Base-by-base conservation (phyloP, 2,329 filamentous ascomycete species). In the Colletotrichum brevisporum region DNA sequence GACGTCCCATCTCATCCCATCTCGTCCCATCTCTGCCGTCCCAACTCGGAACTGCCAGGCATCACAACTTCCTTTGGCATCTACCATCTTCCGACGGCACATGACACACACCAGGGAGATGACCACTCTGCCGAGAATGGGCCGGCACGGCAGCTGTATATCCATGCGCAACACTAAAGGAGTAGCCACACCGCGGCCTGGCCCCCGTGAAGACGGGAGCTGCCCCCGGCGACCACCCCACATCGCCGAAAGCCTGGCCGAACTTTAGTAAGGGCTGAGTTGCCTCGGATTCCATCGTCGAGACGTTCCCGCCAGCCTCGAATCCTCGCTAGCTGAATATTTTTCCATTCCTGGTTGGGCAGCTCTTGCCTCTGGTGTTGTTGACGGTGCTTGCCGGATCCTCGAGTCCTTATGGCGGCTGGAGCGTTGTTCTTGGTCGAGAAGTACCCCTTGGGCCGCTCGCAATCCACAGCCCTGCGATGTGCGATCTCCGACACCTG, bases 1-100 rank as follows among this genome's bases (percentile, higher is more conserved):
- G 52, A 6, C 26, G 18, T 31, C 52, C 45, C 41, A 39, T 67
- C 43, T 53, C 58, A 31, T 62, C 59, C 48, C 31, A 62, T 67
- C 43, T 53, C 58, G 47, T 62, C 59, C 48, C 31, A 62, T 62
- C 39, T 58, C 21, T 26, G 16, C 13, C 53, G 39, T 43, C 60
- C 54, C 39, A 41, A 57, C 24, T 51, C 16, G 3, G 39, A 36
- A 36, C 31, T 53, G 60, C 26, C 60, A 48, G 24, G 15, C 47
- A 39, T 3, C 3, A 24, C 26, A 31, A 12, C 26, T 41, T 21
- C 21, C 52, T 56, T 48, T 45, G 64, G 47, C 64, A 41, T 54
- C 47, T 47, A 18, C 47, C 36, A 52, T 26, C 15, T 52, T 57
- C 52, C 52, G 58, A 51, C 31, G 36, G 43, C 43, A 26, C 36